Conservation (phyloP, 139 green algal genomes). For the Coccomyxa sp. region DNA sequence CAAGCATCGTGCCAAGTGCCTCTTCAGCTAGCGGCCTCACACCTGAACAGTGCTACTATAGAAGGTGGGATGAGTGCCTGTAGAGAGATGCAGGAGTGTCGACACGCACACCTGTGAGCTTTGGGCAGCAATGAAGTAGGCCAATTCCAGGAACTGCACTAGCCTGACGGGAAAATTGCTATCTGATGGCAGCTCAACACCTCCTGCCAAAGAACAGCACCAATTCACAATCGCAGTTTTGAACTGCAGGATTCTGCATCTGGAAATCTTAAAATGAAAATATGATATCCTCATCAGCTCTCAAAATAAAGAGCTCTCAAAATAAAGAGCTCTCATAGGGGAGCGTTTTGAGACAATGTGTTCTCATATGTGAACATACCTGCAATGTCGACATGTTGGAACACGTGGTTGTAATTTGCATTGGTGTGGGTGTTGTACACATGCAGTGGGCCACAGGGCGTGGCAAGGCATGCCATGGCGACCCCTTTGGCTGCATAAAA, state of each 20-base stretch:
- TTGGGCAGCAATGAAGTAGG: not conserved
- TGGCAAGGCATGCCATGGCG: conserved; percentile 6
- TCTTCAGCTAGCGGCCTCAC: too few relatives aligned
- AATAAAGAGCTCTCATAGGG: not conserved
- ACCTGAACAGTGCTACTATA: too few relatives aligned
- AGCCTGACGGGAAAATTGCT: not conserved
- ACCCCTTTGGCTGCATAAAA: conserved; percentile 21
- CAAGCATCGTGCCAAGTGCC: not conserved
- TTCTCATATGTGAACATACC: not conserved
- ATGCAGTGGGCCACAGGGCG: not conserved
- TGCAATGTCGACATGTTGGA: not conserved
- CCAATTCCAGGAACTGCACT: not conserved
- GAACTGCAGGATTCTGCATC: not conserved
- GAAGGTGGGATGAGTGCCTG: too few relatives aligned
- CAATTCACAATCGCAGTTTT: not conserved
- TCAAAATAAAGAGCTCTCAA: not conserved
- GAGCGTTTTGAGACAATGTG: not conserved
- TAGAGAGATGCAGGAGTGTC: not conserved
- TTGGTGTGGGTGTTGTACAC: conserved; percentile 19
- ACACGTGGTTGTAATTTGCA: conserved; percentile 13
- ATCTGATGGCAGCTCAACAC: not conserved
- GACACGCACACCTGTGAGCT: not conserved
- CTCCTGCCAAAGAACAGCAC: not conserved
- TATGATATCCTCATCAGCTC: not conserved
- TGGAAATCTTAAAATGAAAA: not conserved